phyloP scores from a whole-genome alignment of 2,329 filamentous ascomycete species.

The Microsporum audouinii region DNA sequence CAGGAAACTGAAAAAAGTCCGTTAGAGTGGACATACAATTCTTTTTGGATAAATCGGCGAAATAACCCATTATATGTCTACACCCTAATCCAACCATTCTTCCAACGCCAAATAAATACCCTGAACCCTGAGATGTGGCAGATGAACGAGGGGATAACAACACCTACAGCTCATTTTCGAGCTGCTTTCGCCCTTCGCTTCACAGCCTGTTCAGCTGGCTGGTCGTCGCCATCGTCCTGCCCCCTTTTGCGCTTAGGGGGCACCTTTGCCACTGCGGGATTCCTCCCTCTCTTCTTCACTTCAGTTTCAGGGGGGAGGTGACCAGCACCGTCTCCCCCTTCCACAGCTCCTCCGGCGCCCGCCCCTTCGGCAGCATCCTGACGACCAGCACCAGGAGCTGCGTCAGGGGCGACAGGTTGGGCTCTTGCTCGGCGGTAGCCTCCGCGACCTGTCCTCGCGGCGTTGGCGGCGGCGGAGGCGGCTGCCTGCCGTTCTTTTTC shows the following conservation, averaged over 20 bases:
- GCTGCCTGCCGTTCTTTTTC: background rate
- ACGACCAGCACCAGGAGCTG: background rate
- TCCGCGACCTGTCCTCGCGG: background rate
- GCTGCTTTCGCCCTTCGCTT: background rate
- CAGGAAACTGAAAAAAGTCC: conserved; percentile 36
- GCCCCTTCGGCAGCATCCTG: background rate
- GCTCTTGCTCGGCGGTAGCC: background rate
- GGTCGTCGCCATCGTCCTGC: background rate
- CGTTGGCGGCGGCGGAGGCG: background rate
- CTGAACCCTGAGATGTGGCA: background rate
- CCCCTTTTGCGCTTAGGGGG: background rate
- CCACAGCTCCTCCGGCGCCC: background rate
- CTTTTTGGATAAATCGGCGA: background rate
- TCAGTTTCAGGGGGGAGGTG: background rate
- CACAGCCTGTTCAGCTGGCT: background rate
- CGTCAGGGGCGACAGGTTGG: background rate
- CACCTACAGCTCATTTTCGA: background rate
- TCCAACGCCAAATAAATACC: background rate
- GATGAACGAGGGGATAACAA: background rate
- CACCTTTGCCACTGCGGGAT: background rate
- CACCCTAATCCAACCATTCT: background rate
- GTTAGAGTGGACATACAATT: conserved; percentile 15
- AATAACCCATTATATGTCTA: background rate
- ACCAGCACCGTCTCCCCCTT: background rate
- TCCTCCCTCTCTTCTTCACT: background rate